Evolutionary conservation across 1,139 yeast genomes (phyloP), one percentile per base, ranked within the genome.

Genomic region (Saccharomyces hybrid): DNA sequence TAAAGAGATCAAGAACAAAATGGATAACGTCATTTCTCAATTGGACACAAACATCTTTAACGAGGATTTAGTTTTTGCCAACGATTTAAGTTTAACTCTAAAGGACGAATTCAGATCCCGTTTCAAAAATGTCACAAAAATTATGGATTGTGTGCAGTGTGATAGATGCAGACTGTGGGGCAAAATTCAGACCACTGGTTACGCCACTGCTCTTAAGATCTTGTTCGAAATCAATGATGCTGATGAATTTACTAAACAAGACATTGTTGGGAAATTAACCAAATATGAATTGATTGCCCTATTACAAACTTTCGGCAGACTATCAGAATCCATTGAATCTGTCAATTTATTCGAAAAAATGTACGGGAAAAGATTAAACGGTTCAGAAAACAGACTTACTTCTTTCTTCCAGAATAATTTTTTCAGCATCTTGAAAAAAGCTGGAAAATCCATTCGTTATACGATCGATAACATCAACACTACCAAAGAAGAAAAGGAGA

Each of bases 151-250:
- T 75, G 98, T 93, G 49, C 97, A 96, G 44, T 93, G 99, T 74
- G 99, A 93, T 70, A 80, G 98, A 69, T 93, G 99, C 71, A 81
- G 98, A 66, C 76, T 95, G 73, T 93, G 99, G 99, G 99, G 99
- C 20, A 93, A 95, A 71, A 80, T 93, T 28, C 99, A 93, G 74
- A 89, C 96, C 1, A 89, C 95, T 23, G 99, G 99, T 27, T 93
- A 93, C 69, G 99, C 98, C 26, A 93, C 99, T 20, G 96, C 97
- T 1, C 78, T 95, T 66, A 93, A 93, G 71, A 79, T 91, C 28
- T 75, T 93, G 57, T 89, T 93, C 68, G 99, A 93, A 69, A 79
- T 86, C 56, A 74, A 75, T 51, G 66, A 71, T 48, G 63, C 66
- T 47, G 66, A 68, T 50, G 74, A 75, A 31, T 73, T 71, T 48